phyloP scores from a whole-genome alignment of 768 basidiomycete species.

The Suillus alpinus region DNA sequence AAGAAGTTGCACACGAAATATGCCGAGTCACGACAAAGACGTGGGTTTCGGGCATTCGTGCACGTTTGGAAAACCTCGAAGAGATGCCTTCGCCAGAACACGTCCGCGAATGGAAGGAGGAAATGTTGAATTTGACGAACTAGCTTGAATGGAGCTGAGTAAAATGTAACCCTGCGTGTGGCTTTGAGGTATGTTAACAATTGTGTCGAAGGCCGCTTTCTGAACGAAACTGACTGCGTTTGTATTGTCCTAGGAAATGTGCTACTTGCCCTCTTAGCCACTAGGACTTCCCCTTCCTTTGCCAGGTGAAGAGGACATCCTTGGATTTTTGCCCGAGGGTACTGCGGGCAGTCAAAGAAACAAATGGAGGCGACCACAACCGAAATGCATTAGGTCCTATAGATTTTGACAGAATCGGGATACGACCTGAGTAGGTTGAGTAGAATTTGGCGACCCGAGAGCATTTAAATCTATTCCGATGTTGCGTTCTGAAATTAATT shows the following conservation, averaged over 20 bases:
- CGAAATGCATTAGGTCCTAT: not conserved
- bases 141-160: too few relatives aligned
- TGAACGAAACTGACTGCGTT: too few relatives aligned
- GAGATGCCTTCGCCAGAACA: too few relatives aligned
- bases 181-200: too few relatives aligned
- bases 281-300: not conserved
- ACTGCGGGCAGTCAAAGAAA: not conserved
- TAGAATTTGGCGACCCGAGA: not conserved
- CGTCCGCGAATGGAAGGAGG: too few relatives aligned
- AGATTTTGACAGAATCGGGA: not conserved
- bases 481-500: not conserved
- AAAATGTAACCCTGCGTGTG: too few relatives aligned
- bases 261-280: too few relatives aligned
- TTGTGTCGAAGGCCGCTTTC: too few relatives aligned
- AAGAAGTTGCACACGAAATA: constrained; percentile 27
- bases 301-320: not conserved
- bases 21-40: constrained; percentile 16
- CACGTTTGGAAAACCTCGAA: too few relatives aligned
- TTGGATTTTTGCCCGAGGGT: not conserved
- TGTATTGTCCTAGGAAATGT: too few relatives aligned
- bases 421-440: not conserved
- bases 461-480: not conserved
- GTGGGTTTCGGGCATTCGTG: too few relatives aligned
- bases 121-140: too few relatives aligned
- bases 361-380: not conserved